A percentile compares a stretch with the other conserved stretches of the same genome.
These are phyloP conservation scores for Westerdykella sp. DNA, from an alignment of 2,329 filamentous ascomycete genomes.

Conservation along the genomic window DNA sequence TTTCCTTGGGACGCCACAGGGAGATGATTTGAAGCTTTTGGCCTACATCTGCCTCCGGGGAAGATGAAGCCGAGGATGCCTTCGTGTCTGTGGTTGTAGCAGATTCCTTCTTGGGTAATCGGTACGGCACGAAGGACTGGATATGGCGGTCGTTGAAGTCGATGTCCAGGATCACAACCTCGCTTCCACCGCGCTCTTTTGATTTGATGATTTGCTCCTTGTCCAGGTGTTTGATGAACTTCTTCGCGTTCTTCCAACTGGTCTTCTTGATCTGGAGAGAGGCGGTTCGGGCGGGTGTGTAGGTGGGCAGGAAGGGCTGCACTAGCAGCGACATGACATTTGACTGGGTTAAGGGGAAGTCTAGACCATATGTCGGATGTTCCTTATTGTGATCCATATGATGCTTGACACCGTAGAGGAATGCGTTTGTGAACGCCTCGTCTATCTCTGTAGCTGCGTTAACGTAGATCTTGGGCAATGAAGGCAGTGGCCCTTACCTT, in stretches of 20 bases:
- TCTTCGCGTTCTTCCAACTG: slow-evolving; percentile 63
- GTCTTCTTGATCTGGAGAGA: slow-evolving; percentile 64
- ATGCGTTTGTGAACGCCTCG: slow-evolving; percentile 57
- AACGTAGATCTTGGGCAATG: slow-evolving; percentile 2
- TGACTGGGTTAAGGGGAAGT: slow-evolving; percentile 59
- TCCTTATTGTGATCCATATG: slow-evolving; percentile 52
- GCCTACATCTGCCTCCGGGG: slow-evolving; percentile 39
- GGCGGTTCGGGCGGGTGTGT: slow-evolving; percentile 49
- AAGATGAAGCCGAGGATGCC: slow-evolving; percentile 36
- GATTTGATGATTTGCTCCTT: slow-evolving; percentile 57
- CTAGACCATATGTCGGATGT: slow-evolving; percentile 49
- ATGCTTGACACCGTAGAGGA: slow-evolving; percentile 57
- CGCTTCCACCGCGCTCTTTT: slow-evolving; percentile 59
- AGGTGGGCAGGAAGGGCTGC: slow-evolving; percentile 59
- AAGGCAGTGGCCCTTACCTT: slow-evolving; percentile 38
- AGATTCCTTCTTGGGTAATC: slow-evolving; percentile 53
- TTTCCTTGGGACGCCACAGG: slow-evolving; percentile 52
- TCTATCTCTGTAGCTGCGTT: slow-evolving; percentile 52
- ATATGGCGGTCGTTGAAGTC: slow-evolving; percentile 55
- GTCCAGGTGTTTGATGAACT: slow-evolving; percentile 63
- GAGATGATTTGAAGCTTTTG: slow-evolving; percentile 48
- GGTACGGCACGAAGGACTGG: slow-evolving; percentile 55
- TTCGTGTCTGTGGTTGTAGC: slow-evolving; percentile 30
- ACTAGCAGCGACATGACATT: slow-evolving; percentile 58
- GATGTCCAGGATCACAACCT: slow-evolving; percentile 58